phyloP scores from a whole-genome alignment of 352 stramenopile species.

The Phytophthora constricta region DNA sequence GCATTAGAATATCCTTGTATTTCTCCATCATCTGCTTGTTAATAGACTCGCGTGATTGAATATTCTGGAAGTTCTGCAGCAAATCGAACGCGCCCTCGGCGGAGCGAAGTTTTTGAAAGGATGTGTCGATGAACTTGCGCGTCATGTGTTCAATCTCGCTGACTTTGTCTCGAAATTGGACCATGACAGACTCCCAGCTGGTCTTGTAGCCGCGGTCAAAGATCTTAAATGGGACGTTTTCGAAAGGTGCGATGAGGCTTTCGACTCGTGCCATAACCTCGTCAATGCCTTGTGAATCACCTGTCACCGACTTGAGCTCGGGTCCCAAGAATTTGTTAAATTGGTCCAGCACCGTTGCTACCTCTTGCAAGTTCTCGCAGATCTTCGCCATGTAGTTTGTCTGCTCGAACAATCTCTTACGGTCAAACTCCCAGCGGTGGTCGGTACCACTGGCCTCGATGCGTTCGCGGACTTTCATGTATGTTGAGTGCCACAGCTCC shows the following conservation, averaged over 20 bases:
- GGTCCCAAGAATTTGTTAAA: slow-evolving; percentile 97
- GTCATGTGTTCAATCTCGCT: slow-evolving; percentile 96
- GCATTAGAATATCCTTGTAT: slow-evolving; percentile 96
- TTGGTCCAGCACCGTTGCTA: slow-evolving; percentile 93
- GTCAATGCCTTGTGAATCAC: slow-evolving; percentile 94
- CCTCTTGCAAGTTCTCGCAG: slow-evolving; percentile 94
- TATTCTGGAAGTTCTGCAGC: slow-evolving; percentile 97
- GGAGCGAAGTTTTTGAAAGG: slow-evolving; percentile 95
- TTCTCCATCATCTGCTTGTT: slow-evolving; percentile 98
- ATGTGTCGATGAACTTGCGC: slow-evolving; percentile 95
- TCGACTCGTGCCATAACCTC: slow-evolving; percentile 93
- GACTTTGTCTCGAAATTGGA: slow-evolving; percentile 94
- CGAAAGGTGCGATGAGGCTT: slow-evolving; percentile 85
- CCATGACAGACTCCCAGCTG: slow-evolving; percentile 95
- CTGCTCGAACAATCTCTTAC: slow-evolving; percentile 95
- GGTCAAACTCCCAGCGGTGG: slow-evolving; percentile 96
- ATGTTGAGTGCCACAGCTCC: slow-evolving; percentile 93
- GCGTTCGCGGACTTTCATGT: slow-evolving; percentile 94
- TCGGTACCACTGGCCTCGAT: slow-evolving; percentile 95
- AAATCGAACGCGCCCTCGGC: slow-evolving; percentile 96
- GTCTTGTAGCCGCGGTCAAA: slow-evolving; percentile 95
- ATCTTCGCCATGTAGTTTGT: slow-evolving; percentile 98
- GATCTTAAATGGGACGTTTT: slow-evolving; percentile 92
- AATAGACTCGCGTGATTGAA: slow-evolving; percentile 95
- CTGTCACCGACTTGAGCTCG: slow-evolving; percentile 95